phyloP scores from a whole-genome alignment of 371 early-diverging fungal species.

The Mortierella sp. region DNA sequence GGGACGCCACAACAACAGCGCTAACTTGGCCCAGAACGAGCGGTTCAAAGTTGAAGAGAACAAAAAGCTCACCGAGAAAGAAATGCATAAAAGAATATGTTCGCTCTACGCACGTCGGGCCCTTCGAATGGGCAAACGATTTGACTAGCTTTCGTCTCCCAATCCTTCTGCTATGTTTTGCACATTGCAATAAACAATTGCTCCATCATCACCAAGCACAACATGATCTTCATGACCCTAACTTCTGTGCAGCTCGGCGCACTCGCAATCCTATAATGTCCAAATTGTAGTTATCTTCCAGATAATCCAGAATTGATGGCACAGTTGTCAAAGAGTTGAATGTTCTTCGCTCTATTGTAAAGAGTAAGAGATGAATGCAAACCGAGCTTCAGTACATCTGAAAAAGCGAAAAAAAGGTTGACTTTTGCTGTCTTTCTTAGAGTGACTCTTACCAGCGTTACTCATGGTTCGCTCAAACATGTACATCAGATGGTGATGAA shows the following conservation, averaged over 20 bases:
- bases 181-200: too few species aligned
- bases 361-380: neutral
- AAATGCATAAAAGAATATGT: too few species aligned
- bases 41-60: too few species aligned
- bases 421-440: too few species aligned
- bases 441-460: slow-evolving; percentile 62
- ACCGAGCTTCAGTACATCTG: neutral
- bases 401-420: too few species aligned
- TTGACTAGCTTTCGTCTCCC: too few species aligned
- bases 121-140: too few species aligned
- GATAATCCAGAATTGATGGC: slow-evolving; percentile 85
- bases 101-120: too few species aligned
- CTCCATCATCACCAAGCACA: neutral
- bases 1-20: too few species aligned
- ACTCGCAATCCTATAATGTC: slow-evolving; percentile 47
- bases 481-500: slow-evolving; percentile 95
- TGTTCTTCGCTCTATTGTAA: slow-evolving; percentile 73
- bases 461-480: slow-evolving; percentile 93
- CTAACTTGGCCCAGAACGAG: too few species aligned
- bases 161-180: too few species aligned
- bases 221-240: neutral
- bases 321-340: slow-evolving; percentile 87
- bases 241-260: slow-evolving; percentile 6
- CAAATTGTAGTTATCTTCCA: slow-evolving; percentile 80
- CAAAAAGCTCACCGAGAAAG: too few species aligned